Evolutionary conservation across 2,329 filamentous ascomycete species (phyloP).

Genomic region (Trichoderma sp.): DNA sequence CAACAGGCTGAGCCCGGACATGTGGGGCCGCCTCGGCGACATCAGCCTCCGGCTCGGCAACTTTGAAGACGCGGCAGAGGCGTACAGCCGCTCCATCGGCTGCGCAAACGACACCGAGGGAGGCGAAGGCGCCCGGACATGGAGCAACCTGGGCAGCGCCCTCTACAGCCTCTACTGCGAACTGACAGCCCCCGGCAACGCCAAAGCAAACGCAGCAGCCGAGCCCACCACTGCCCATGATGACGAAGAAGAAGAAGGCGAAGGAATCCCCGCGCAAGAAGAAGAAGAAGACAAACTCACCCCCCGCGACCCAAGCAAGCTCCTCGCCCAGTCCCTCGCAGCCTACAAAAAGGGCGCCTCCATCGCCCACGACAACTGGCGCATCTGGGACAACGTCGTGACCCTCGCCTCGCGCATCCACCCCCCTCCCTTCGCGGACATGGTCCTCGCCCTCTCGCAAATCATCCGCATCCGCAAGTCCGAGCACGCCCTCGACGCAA

Average conservation of each 20-base stretch:
- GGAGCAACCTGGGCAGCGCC: conserved; percentile 90
- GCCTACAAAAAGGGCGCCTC: conserved; percentile 86
- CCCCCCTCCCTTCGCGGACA: conserved; percentile 74
- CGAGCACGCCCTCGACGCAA: conserved; percentile 76
- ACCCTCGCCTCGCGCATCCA: conserved; percentile 78
- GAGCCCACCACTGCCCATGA: conserved; percentile 37
- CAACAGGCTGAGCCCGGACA: conserved; percentile 77
- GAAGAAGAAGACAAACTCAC: conserved; percentile 33
- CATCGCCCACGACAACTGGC: conserved; percentile 81
- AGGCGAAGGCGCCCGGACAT: conserved; percentile 86
- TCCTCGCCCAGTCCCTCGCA: conserved; percentile 73
- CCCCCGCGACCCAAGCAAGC: conserved; percentile 56
- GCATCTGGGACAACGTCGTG: conserved; percentile 96
- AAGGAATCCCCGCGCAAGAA: not conserved
- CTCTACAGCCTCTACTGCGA: conserved; percentile 70
- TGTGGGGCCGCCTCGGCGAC: conserved; percentile 91
- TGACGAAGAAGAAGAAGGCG: conserved; percentile 27
- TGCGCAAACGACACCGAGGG: conserved; percentile 63
- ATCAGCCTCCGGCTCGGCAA: conserved; percentile 76
- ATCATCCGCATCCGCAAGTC: conserved; percentile 76
- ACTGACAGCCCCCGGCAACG: conserved; percentile 44
- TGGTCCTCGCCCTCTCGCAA: conserved; percentile 72
- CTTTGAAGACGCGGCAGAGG: conserved; percentile 78
- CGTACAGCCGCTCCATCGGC: conserved; percentile 81
- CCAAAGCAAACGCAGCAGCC: too few species aligned